Base-by-base conservation (phyloP, 768 basidiomycete genomes). In the Tremella fuciformis region DNA sequence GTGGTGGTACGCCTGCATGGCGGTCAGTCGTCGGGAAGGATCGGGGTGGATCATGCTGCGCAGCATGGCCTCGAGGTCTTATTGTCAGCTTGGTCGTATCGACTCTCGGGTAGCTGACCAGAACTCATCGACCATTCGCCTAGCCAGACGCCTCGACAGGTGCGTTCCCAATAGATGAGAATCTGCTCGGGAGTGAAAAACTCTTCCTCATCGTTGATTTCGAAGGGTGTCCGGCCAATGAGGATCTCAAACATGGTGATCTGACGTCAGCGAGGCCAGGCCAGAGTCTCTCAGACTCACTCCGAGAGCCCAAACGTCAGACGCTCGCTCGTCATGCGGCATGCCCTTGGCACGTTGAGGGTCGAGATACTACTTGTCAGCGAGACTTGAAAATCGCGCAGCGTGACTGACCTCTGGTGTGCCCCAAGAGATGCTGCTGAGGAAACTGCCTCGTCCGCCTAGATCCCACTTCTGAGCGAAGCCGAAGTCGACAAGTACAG, bases 211-310 rank as follows among this genome's bases (percentile, higher is more conserved):
- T 92, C 88, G 53, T 67, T 51, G 57, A 65, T 64, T 57, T 79
- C 79, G 70, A 98, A 98, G 1, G 93, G 92, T 1, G 94, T 98
- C 9, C 94, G 83, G 0, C 93, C 93, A 21, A 86, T 80, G 29
- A 97, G 83, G 60, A 99, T 88, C 76, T 99, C 94, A 74, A 96
- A 99, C 75, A 97, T 88, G 0, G 93, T 90, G 24, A 94, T 80
- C 48, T 77, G 63, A 8, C 13, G 19, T 41, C 87, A 87, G 2
- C 89, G 89, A 62, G 88, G 49, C 52, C 39, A 61, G 59, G 24
- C 8, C 22, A 13, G 22, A 13, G 13, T 15, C 8, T 22, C 34
- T 1, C 15, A 19, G 19, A 70, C 76, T 62, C 47, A 80, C 78
- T 3, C 79, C 80, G 1, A 80, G 59, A 1, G 78, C 74, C 78